Conservation (phyloP, 371 early-diverging fungal genomes). For the Mucor sp. region DNA sequence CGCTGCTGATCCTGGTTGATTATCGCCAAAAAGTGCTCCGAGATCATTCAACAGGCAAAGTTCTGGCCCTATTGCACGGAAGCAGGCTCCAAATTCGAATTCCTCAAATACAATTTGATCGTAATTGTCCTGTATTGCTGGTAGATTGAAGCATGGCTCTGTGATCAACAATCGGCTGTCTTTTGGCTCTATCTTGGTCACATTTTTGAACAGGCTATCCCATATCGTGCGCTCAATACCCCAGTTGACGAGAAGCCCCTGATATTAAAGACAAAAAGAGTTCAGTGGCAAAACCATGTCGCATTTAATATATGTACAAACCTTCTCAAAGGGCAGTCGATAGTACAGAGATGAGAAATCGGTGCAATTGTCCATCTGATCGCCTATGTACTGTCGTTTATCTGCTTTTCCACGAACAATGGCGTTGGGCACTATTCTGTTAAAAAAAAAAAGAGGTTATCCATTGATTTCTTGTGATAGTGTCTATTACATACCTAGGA, state of each 20-base stretch:
- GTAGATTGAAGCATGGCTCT: constrained; percentile 82
- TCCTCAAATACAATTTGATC: constrained; percentile 90
- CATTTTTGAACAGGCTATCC: constrained; percentile 72
- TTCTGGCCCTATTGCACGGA: constrained; percentile 58
- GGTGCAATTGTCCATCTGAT: constrained; percentile 64
- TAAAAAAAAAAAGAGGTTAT: too few species aligned
- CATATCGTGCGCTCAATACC: constrained; percentile 76
- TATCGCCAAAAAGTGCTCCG: constrained; percentile 50
- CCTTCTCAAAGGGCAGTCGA: constrained; percentile 80
- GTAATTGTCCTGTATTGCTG: constrained; percentile 66
- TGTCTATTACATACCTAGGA: constrained; percentile 34
- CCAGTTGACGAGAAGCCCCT: constrained; percentile 82
- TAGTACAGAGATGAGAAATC: constrained; percentile 79
- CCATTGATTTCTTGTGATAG: background rate
- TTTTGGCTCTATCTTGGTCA: constrained; percentile 65
- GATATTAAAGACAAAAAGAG: background rate
- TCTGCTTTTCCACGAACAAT: constrained; percentile 65
- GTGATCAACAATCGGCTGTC: constrained; percentile 71
- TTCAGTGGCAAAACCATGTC: background rate
- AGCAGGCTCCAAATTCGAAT: constrained; percentile 70
- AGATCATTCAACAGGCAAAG: constrained; percentile 56
- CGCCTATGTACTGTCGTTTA: constrained; percentile 67
- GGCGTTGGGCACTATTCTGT: constrained; percentile 61
- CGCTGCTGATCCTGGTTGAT: constrained; percentile 10
- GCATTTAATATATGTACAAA: constrained; percentile 17